Base-by-base conservation (phyloP, 2,329 filamentous ascomycete species). In the Pseudocercospora pini-densiflorae region DNA sequence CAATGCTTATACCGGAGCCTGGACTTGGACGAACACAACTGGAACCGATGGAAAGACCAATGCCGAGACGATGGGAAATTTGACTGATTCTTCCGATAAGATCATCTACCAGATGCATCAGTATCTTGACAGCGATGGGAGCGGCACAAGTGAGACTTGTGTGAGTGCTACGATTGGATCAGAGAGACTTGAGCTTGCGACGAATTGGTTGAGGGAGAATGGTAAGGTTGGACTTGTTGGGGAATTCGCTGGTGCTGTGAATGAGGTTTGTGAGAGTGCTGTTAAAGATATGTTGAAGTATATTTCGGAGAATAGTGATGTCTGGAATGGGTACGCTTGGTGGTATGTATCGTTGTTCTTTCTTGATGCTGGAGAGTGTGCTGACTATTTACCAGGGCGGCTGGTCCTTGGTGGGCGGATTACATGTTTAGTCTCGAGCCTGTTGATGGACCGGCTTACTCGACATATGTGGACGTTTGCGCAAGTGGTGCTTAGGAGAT, bases 81-180 rank as follows among this genome's bases (percentile, higher is more conserved):
- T 88, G 49, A 84, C 81, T 8, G 86, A 88, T 68, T 80, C 85
- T 0, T 66, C 79, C 54, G 77, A 87, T 77, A 86, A 85, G 72
- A 80, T 88, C 64, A 77, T 88, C 73, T 88, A 86, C 76, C 84
- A 88, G 72, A 88, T 88, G 86, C 86, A 88, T 74, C 86, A 88
- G 77, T 88, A 88, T 72, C 85, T 88, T 43, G 86, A 88, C 77
- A 78, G 77, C 0, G 86, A 88, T 66, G 82, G 84, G 61, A 85
- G 82, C 1, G 86, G 86, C 8, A 87, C 85, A 0, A 79, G 77
- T 2, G 78, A 77, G 2, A 77, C 78, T 29, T 88, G 86, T 72
- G 84, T 87, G 16, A 81, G 75, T 66, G 68, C 76, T 5, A 88
- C 85, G n/a, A 85, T 88, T 67, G 84, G 86, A 61, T 75, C 77